Conservation (phyloP, 106 monocot species). For the Gastrodia elata region DNA sequence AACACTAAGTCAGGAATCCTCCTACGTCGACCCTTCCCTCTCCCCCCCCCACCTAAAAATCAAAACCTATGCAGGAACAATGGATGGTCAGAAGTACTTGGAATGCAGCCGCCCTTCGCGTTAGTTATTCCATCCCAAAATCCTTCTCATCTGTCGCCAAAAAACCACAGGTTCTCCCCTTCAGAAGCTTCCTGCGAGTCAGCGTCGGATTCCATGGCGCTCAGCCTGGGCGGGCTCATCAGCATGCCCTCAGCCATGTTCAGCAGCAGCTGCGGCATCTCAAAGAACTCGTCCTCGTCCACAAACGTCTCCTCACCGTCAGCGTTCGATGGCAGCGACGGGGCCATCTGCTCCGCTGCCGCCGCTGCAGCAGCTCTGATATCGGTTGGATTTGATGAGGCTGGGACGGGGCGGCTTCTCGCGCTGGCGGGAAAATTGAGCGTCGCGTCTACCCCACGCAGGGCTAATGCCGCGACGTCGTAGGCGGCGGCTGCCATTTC, state of each 20-base stretch:
- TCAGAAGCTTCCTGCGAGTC: background rate
- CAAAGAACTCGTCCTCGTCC: conserved; percentile 2
- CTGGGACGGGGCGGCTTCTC: background rate
- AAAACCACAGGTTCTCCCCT: background rate
- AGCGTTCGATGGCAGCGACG: background rate
- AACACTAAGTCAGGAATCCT: no score
- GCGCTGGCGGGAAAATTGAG: conserved; percentile 14
- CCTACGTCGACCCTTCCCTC: no score
- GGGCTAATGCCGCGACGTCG: conserved; percentile 14
- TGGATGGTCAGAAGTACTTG: no score
- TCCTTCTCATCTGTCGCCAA: no score
- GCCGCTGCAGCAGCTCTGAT: conserved; percentile 7
- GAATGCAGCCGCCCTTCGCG: no score
- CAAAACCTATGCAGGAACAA: no score
- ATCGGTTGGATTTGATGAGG: conserved; percentile 2
- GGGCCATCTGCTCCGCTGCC: background rate
- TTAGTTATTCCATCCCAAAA: no score
- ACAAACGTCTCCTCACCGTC: background rate
- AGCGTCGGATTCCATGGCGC: background rate
- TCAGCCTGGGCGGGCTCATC: background rate
- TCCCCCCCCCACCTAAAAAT: no score
- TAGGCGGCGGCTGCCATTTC: conserved; percentile 25
- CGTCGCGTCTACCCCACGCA: conserved; percentile 5
- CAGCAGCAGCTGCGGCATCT: background rate
- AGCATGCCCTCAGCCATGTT: conserved; percentile 9